Evolutionary conservation across 2,329 filamentous ascomycete genomes (phyloP), one percentile per base, ranked within the genome.

Genomic region (Fusarium circinatum): DNA sequence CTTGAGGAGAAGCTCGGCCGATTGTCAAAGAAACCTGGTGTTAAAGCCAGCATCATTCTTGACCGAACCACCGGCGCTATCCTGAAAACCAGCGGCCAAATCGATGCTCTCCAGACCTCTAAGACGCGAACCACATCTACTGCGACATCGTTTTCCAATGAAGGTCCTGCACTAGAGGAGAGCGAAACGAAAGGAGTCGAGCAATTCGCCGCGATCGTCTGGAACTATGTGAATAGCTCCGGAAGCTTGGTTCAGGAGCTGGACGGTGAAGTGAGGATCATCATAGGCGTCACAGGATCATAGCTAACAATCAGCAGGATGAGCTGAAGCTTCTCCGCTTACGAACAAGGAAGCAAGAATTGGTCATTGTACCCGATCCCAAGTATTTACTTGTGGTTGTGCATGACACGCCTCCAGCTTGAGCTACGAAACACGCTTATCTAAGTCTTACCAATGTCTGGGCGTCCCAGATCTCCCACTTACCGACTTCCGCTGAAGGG

Each of bases 311-410:
- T 51, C 4, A 39, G 57, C 72, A 92, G 87, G 94, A 96, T 78
- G 93, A 95, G 79, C 83, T 95, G 71, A 94, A 92, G 83, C 85
- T 96, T 54, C 82, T 96, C 58, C 88, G 93, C 71, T 80, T 97
- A 73, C 89, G 94, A 74, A 96, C 93, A n/a, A 94, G 91, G 85
- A 95, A 93, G 82, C 93, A 95, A 76, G 94, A 97, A 82, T 84
- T 96, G 71, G 92, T 96, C 67, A 94, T 96, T 78, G 92, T 96
- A 26, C 93, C 93, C 81, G 94, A 96, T 81, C 79, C 89, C 45
- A 95, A 94, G 79, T 97, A 93, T 82, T 85, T 96, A 52, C 87
- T 96, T 42, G 90, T 95, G 62, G 92, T 95, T 42, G 89, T 96
- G 63, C 93, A 96, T 83, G 93, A 95, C 80, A 94, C 93, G n/a